These are phyloP conservation scores for Trichoderma pleuroti DNA, from an alignment of 2,329 filamentous ascomycete genomes.

Conservation along the genomic window DNA sequence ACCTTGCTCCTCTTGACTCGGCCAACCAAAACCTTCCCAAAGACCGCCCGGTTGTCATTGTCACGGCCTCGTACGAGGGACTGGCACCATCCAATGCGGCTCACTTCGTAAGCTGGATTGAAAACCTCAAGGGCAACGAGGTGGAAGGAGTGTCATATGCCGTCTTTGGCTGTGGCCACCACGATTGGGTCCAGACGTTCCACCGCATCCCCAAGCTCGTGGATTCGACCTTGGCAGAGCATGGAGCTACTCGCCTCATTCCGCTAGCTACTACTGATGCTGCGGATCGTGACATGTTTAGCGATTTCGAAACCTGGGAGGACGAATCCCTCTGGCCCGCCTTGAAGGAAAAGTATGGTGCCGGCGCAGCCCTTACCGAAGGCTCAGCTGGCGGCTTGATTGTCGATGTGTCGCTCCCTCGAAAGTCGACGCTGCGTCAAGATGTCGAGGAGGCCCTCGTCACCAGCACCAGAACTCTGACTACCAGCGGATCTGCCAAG, in stretches of 20 bases:
- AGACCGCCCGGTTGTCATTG: slow-evolving; percentile 59
- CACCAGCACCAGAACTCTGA: slow-evolving; percentile 50
- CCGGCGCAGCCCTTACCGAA: slow-evolving; percentile 29
- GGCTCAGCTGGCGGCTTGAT: slow-evolving; percentile 26
- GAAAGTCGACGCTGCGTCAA: slow-evolving; percentile 57
- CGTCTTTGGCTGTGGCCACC: slow-evolving; percentile 65
- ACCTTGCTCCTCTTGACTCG: slow-evolving; percentile 56
- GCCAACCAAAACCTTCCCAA: slow-evolving; percentile 59
- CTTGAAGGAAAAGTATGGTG: slow-evolving; percentile 44
- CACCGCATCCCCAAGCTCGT: slow-evolving; percentile 64
- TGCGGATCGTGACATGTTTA: slow-evolving; percentile 62
- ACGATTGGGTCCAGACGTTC: slow-evolving; percentile 60
- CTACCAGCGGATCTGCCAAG: slow-evolving; percentile 53
- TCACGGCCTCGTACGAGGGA: slow-evolving; percentile 72
- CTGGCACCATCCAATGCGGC: slow-evolving; percentile 69
- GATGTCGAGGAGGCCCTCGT: slow-evolving; percentile 62
- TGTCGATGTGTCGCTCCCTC: slow-evolving; percentile 51
- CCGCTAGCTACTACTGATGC: slow-evolving; percentile 58
- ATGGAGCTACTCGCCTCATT: slow-evolving; percentile 34
- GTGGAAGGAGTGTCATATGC: slow-evolving; percentile 59
- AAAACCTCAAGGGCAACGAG: slow-evolving; percentile 47
- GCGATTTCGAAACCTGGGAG: slow-evolving; percentile 64
- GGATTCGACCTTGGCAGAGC: slow-evolving; percentile 47
- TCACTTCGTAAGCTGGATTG: slow-evolving; percentile 65
- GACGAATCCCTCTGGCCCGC: slow-evolving; percentile 52